Conservation (phyloP, 2,329 filamentous ascomycete species). For the Aspergillus transmontanensis region DNA sequence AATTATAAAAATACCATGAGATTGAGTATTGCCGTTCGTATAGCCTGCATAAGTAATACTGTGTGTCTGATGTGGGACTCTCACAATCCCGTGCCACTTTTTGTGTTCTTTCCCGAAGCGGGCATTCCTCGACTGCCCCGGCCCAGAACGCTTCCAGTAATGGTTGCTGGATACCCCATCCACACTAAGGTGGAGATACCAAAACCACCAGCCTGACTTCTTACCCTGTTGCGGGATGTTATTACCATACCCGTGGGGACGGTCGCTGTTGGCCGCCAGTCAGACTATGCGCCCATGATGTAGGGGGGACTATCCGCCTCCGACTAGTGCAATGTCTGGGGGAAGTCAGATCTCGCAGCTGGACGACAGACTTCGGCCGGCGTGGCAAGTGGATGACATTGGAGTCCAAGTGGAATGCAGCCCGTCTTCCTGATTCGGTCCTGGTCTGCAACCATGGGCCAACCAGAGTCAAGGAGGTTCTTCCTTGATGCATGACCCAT, state of each 20-base stretch:
- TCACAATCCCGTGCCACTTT: conserved; percentile 9
- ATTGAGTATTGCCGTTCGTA: not conserved
- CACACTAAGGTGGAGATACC: conserved; percentile 13
- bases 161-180: conserved; percentile 9
- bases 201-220: conserved; percentile 1
- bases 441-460: conserved; percentile 13
- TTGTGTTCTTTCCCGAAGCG: conserved; percentile 28
- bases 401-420: not conserved
- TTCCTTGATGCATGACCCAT: conserved; percentile 2
- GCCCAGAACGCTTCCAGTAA: conserved; percentile 25
- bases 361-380: conserved; percentile 2
- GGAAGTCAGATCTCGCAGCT: conserved; percentile 4
- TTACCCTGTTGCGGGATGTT: conserved; percentile 24
- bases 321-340: not conserved
- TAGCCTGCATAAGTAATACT: not conserved
- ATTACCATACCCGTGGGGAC: conserved; percentile 12
- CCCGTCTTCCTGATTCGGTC: conserved; percentile 13
- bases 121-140: conserved; percentile 23
- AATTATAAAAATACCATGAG: not conserved
- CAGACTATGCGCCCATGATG: conserved; percentile 7
- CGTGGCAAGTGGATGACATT: conserved; percentile 15
- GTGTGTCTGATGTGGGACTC: conserved; percentile 1
- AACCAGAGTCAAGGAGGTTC: conserved; percentile 2
- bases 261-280: conserved; percentile 9
- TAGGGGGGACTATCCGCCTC: conserved; percentile 2